Base-by-base conservation (phyloP, 2,329 filamentous ascomycete species). In the Cercospora beticola region DNA sequence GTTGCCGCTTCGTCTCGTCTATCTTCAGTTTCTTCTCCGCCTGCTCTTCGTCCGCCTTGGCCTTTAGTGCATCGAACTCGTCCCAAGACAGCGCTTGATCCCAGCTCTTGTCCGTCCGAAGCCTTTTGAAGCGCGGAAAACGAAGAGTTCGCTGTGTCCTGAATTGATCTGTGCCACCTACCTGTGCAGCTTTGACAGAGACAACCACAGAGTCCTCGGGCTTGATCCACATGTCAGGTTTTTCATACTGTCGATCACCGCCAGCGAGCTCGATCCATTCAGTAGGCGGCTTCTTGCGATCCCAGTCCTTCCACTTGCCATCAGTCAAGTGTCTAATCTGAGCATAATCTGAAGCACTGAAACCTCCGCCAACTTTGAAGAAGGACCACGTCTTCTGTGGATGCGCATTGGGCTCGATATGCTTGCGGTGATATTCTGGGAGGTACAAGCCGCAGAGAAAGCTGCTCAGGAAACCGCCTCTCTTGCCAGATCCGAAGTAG, bases 321-420 rank as follows among this genome's bases (percentile, higher is more conserved):
- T 97, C 92, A 0, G 94, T 98, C 26, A 89, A 86, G 75, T 97
- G 92, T 5, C 89, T 86, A 57, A 99, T 90, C 67, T 90, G 88
- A 0, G 90, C 89, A 78, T 97, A 98, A 76, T 99, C 95, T 63
- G 91, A 88, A 0, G 88, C 90, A 14, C 87, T 89, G 78, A 98
- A 94, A 0, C 95, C 95, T 64, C 95, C 95, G n/a, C 95, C 95
- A 16, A 99, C 95, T 79, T 95, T 97, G 85, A 94, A 97, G 82
- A 99, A 97, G n/a, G 93, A 97, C 75, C 89, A 92, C 76, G 89
- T 96, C 78, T 92, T 93, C 80, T 92, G 90, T 0, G 88, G 86
- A 70, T 89, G 86, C 5, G 79, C 61, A 12, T 62, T 23, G 4
- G 65, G 30, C 26, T 64, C 56, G 23, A 66, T 40, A 18, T 54